phyloP scores from a whole-genome alignment of 768 basidiomycete genomes.

The Clavaria fumosa region DNA sequence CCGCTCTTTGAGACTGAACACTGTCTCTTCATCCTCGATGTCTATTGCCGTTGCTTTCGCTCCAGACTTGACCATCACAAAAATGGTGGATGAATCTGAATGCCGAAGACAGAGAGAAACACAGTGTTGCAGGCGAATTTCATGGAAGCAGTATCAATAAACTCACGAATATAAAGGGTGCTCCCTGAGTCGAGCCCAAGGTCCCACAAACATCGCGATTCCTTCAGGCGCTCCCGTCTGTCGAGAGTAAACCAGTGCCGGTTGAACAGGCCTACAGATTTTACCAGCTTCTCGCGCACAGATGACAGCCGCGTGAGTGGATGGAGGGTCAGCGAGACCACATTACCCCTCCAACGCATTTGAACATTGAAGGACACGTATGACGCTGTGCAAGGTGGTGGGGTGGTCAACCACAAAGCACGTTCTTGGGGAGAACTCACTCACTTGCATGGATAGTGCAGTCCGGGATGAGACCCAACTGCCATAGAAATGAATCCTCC shows the following conservation, averaged over 20 bases:
- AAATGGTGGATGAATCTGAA: neutral
- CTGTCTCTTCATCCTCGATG: slow-evolving; percentile 5
- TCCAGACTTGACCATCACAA: neutral
- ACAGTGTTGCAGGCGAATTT: neutral
- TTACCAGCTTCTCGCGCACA: slow-evolving; percentile 1
- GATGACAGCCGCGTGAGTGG: slow-evolving; percentile 3
- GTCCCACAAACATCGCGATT: slow-evolving; percentile 6
- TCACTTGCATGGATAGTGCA: slow-evolving; percentile 9
- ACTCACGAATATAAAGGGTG: slow-evolving; percentile 5
- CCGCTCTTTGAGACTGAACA: neutral
- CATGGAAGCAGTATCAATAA: neutral
- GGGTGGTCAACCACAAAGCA: neutral
- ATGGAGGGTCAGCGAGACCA: slow-evolving; percentile 5
- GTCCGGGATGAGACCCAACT: slow-evolving; percentile 7
- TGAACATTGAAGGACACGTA: slow-evolving; percentile 3
- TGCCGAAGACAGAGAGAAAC: neutral
- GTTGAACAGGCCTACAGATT: neutral
- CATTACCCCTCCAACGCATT: neutral
- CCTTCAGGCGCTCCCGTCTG: slow-evolving; percentile 4
- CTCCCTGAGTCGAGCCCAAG: slow-evolving; percentile 3
- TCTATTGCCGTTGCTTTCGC: neutral
- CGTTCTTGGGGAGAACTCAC: neutral
- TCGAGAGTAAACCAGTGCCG: slow-evolving; percentile 4
- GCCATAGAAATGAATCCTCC: slow-evolving; percentile 4
- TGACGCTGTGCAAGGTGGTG: neutral